Base-by-base conservation (phyloP, 1,284 basidiomycete species). In the Laetiporus sulphureus region DNA sequence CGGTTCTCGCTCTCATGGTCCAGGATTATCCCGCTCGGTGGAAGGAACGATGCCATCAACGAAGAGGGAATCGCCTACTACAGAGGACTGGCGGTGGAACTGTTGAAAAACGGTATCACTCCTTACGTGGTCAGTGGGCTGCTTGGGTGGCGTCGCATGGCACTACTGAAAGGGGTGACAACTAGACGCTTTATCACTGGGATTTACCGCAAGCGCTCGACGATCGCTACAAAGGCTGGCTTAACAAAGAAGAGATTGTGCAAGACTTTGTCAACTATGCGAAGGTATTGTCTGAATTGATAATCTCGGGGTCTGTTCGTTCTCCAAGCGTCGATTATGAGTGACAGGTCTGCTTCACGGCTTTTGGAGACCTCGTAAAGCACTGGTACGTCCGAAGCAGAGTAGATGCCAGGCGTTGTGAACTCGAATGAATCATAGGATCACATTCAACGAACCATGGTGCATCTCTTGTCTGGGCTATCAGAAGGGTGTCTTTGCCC, bases 131-230 rank as follows among this genome's bases (percentile, higher is more conserved):
- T 83, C 53, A 51, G 76, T 69, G 10, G 4, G n/a, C 16, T 18
- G 5, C 4, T 10, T 6, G 22, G 13, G 18, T 30, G 21, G 21
- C 4, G 27, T 19, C 13, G 15, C n/a, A 12, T 13, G 18, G 24
- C 12, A 12, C 3, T n/a, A 18, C n/a, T 21, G 35, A 15, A 30
- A n/a, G 2, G 18, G 3, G 3, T 20, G 29, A 12, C 1, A 35
- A 46, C 3, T 16, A 83, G 80, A 87, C 83, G 0, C 61, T 87
- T 36, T 86, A 84, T 57, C 83, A 87, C 56, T 88, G 83, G 84
- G 85, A 89, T 53, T 65, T 85, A 4, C 84, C 84, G 1, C 80
- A 83, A 58, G 74, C 60, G 3, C 67, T 88, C 7, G 72, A 84
- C 42, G 75, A 84, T 42, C 69, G 79, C 34, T 88, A 88, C 58